These are phyloP conservation scores for Phytophthora aleatoria DNA, from an alignment of 352 stramenopile species.

Conservation along the genomic window DNA sequence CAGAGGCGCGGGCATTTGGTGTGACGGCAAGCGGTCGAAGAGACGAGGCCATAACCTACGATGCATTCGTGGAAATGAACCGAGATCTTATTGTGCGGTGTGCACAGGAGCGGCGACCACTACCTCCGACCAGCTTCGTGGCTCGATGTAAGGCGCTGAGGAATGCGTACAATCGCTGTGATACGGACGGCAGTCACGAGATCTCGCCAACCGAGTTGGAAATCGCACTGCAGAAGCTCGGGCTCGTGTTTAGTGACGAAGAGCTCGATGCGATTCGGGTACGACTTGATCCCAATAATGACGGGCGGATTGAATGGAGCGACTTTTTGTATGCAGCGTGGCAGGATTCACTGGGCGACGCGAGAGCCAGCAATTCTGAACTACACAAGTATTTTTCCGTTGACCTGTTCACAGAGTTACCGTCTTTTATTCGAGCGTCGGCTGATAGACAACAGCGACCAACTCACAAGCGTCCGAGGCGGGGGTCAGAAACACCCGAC, in stretches of 20 bases:
- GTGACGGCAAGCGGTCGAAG: conserved; percentile 1
- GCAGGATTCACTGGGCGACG: conserved; percentile 28
- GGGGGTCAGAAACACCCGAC: not conserved
- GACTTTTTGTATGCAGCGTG: conserved; percentile 51
- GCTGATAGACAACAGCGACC: conserved; percentile 10
- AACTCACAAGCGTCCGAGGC: conserved; percentile 1
- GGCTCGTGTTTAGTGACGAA: conserved; percentile 36
- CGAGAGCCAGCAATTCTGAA: conserved; percentile 2
- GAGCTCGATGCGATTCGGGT: conserved; percentile 38
- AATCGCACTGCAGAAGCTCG: conserved; percentile 63
- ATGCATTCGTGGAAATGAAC: conserved; percentile 31
- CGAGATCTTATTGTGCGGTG: conserved; percentile 25
- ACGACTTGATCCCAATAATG: conserved; percentile 40
- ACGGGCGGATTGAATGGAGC: conserved; percentile 49
- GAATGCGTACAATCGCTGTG: conserved; percentile 46
- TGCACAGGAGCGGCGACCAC: conserved; percentile 8
- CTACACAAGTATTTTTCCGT: conserved; percentile 42
- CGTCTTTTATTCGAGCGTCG: conserved; percentile 39
- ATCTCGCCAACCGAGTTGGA: conserved; percentile 49
- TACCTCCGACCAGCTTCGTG: conserved; percentile 40
- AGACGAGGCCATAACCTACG: conserved; percentile 26
- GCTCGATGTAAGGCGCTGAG: conserved; percentile 49
- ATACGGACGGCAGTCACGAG: conserved; percentile 40
- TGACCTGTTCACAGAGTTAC: conserved; percentile 49
- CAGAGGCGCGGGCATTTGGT: conserved; percentile 6